A percentile compares a stretch with the other conserved stretches of the same genome.
Evolutionary conservation across 2,329 filamentous ascomycete species (phyloP).

Genomic region (Fusarium heterosporum): DNA sequence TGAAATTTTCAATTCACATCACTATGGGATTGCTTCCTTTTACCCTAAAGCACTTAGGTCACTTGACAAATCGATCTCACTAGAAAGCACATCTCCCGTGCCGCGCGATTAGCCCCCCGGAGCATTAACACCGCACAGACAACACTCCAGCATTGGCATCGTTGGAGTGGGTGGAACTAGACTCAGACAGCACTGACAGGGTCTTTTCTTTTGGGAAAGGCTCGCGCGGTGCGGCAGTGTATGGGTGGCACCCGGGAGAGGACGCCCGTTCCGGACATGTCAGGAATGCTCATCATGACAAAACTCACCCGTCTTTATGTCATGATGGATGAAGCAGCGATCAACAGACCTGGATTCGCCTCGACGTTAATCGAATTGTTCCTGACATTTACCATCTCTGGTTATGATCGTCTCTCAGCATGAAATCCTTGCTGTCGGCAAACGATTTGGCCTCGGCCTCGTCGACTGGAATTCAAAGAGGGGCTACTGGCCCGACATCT

Average conservation of each 20-base stretch:
- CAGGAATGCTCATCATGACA: constrained; percentile 7
- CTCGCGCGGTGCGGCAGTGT: background rate
- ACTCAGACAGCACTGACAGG: background rate
- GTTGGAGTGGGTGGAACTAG: background rate
- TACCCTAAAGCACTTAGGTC: too few relatives aligned
- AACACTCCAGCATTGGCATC: background rate
- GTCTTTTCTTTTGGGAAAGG: background rate
- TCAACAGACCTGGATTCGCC: background rate
- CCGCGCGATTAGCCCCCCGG: background rate
- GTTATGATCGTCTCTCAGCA: background rate
- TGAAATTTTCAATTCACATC: too few relatives aligned
- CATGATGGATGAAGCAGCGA: background rate
- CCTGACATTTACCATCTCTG: background rate
- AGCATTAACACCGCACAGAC: background rate
- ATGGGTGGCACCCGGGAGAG: background rate
- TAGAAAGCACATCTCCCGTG: too few relatives aligned
- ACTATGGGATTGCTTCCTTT: too few relatives aligned
- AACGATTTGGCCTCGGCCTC: background rate
- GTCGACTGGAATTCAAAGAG: constrained; percentile 11
- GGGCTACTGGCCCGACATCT: background rate
- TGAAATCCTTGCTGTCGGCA: background rate
- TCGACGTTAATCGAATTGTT: constrained; percentile 12
- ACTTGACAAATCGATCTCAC: too few relatives aligned
- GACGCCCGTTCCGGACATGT: background rate
- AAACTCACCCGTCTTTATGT: background rate